Evolutionary conservation across 1,284 basidiomycete species (phyloP), one percentile per base, ranked within the genome.

Genomic region (Sporisorium scitamineum): DNA sequence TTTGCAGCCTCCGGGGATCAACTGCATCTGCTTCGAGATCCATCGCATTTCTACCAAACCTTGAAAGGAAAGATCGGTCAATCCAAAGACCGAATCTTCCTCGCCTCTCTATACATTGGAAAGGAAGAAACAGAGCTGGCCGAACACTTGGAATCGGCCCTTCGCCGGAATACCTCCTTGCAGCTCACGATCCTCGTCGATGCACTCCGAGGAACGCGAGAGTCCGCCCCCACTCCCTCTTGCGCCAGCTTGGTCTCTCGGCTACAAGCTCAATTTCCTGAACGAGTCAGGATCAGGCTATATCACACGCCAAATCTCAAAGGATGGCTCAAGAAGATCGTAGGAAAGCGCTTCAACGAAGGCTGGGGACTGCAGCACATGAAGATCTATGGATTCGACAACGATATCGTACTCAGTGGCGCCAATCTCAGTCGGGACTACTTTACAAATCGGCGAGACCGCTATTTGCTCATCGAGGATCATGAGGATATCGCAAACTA

Each of bases 341-440:
- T 98, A 1, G 97, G 97, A 2, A 92, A 93, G 54, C 89, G 97
- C 48, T 97, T 95, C 86, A 95, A 98, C 82, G 97, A 99, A 87
- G 97, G 95, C 0, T 98, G 94, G 92, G 96, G 97, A 0, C 93
- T 96, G 4, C 97, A 96, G 93, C 97, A 99, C 85, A 92, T 95
- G 24, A 99, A 99, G 87, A 90, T 96, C 66, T 99, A 99, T 82
- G 94, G 94, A 18, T 92, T 90, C 0, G 97, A 99, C 83, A 91
- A 97, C 83, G 91, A 94, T 62, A 89, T 99, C 41, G 90, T 99
- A 84, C 91, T 99, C 73, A 94, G 91, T 80, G 97, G 96, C 2
- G 96, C 96, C n/a, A 99, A 99, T 84, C 88, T 99, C 51, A 95
- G 93, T 80, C 89, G 90, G 58, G 94, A 95, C 29, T 99, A 99